Evolutionary conservation across 2,329 filamentous ascomycete species (phyloP).

Genomic region (Cladosporium velox): DNA sequence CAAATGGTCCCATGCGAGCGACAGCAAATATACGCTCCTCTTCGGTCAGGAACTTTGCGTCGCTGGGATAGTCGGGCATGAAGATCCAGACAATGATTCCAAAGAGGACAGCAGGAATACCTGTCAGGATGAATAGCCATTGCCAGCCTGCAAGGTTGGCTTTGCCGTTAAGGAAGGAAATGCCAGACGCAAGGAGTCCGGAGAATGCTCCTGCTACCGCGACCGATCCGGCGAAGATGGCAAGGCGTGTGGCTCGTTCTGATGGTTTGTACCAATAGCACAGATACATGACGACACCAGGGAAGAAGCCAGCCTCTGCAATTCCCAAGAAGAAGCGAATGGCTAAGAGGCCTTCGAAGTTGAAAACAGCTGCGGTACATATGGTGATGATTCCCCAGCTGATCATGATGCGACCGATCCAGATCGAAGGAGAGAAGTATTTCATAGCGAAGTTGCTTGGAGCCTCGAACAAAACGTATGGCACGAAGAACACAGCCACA

Average conservation of each 20-base stretch:
- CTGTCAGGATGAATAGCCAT: conserved; percentile 34
- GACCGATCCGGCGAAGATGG: conserved; percentile 29
- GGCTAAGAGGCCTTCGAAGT: conserved; percentile 24
- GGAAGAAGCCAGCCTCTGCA: conserved; percentile 56
- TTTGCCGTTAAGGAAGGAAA: conserved; percentile 40
- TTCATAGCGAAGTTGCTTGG: conserved; percentile 47
- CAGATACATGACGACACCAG: conserved; percentile 48
- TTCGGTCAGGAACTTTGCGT: conserved; percentile 57
- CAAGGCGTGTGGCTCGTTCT: conserved; percentile 38
- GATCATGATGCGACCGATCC: conserved; percentile 30
- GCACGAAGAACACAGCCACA: conserved; percentile 59
- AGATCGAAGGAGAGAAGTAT: conserved; percentile 28
- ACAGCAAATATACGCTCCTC: conserved; percentile 45
- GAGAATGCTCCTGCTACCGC: conserved; percentile 55
- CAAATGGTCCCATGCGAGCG: conserved; percentile 40
- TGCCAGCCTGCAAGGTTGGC: conserved; percentile 26
- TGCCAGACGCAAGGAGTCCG: conserved; percentile 52
- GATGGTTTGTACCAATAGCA: conserved; percentile 54
- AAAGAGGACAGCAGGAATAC: conserved; percentile 38
- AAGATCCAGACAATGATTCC: conserved; percentile 47
- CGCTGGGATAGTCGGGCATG: conserved; percentile 61
- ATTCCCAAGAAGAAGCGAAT: conserved; percentile 27
- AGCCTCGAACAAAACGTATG: conserved; percentile 63
- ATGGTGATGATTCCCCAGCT: conserved; percentile 30
- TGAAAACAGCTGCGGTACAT: conserved; percentile 28